Evolutionary conservation across 2,329 filamentous ascomycete genomes (phyloP).

Genomic region (Paracamarosporium sp.): DNA sequence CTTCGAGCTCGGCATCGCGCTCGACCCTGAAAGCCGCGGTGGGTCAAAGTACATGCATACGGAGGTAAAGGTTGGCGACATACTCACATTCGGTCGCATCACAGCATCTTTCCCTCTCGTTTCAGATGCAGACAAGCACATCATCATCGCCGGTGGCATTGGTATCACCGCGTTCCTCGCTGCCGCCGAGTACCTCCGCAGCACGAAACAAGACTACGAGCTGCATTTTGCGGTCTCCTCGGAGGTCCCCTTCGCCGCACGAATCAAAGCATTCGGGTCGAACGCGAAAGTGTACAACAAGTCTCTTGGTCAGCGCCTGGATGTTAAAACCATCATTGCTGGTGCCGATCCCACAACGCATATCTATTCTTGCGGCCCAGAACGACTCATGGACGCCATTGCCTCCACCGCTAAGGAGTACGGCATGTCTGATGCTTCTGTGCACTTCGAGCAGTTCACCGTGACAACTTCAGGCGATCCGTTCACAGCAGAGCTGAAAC

Average conservation of each 20-base stretch:
- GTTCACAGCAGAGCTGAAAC: conserved; percentile 63
- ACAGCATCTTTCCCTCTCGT: conserved; percentile 57
- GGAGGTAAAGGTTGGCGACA: conserved; percentile 54
- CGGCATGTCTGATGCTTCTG: conserved; percentile 57
- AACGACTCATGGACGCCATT: conserved; percentile 63
- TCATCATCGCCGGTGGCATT: conserved; percentile 70
- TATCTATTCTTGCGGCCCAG: conserved; percentile 68
- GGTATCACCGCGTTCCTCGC: conserved; percentile 70
- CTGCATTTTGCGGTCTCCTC: conserved; percentile 66
- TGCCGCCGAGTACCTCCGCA: conserved; percentile 50
- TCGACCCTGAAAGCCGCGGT: conserved; percentile 63
- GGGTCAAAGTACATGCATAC: conserved; percentile 67
- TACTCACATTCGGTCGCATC: conserved; percentile 60
- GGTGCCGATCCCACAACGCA: conserved; percentile 61
- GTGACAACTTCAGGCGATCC: conserved; percentile 63
- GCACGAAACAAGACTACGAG: conserved; percentile 49
- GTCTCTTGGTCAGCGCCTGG: conserved; percentile 58
- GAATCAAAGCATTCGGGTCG: conserved; percentile 52
- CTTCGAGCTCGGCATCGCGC: conserved; percentile 66
- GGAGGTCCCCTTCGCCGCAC: conserved; percentile 63
- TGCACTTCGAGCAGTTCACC: conserved; percentile 68
- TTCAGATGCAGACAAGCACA: conserved; percentile 60
- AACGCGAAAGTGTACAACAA: conserved; percentile 62
- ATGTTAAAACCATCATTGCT: conserved; percentile 57
- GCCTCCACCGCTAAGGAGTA: conserved; percentile 48